These are phyloP conservation scores for Uncinocarpus reesii DNA, from an alignment of 2,329 filamentous ascomycete genomes.

Conservation along the genomic window DNA sequence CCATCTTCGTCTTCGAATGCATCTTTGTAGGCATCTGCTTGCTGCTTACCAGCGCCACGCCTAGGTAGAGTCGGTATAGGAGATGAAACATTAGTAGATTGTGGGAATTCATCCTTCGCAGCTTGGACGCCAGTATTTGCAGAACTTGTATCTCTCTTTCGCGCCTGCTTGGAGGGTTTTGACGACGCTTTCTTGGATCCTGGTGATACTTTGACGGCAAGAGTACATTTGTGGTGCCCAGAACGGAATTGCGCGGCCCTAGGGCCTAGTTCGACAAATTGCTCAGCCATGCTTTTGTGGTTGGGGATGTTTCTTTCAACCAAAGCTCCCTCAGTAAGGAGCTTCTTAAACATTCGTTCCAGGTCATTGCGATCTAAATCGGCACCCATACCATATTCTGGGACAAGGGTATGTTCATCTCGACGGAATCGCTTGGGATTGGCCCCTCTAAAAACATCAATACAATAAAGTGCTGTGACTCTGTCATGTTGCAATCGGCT, in stretches of 20 bases:
- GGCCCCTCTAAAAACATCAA: slow-evolving; percentile 71
- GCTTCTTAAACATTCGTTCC: slow-evolving; percentile 69
- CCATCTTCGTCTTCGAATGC: slow-evolving; percentile 27
- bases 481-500: slow-evolving; percentile 25
- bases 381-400: slow-evolving; percentile 58
- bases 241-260: slow-evolving; percentile 39
- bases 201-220: slow-evolving; percentile 46
- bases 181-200: slow-evolving; percentile 25
- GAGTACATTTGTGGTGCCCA: slow-evolving; percentile 36
- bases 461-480: slow-evolving; percentile 67
- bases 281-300: slow-evolving; percentile 55
- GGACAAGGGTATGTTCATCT: slow-evolving; percentile 41
- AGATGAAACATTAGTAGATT: slow-evolving; percentile 59
- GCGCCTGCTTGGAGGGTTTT: not conserved
- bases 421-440: slow-evolving; percentile 42
- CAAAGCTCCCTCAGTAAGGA: slow-evolving; percentile 65
- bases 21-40: slow-evolving; percentile 18
- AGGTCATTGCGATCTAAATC: slow-evolving; percentile 63
- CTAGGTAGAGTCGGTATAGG: slow-evolving; percentile 43
- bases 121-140: slow-evolving; percentile 27
- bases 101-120: slow-evolving; percentile 40
- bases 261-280: slow-evolving; percentile 48
- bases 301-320: slow-evolving; percentile 59
- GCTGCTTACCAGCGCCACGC: slow-evolving; percentile 25
- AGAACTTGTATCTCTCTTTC: slow-evolving; percentile 19